Conservation (phyloP, 1,284 basidiomycete genomes). For the Ustanciosporium gigantosporum region DNA sequence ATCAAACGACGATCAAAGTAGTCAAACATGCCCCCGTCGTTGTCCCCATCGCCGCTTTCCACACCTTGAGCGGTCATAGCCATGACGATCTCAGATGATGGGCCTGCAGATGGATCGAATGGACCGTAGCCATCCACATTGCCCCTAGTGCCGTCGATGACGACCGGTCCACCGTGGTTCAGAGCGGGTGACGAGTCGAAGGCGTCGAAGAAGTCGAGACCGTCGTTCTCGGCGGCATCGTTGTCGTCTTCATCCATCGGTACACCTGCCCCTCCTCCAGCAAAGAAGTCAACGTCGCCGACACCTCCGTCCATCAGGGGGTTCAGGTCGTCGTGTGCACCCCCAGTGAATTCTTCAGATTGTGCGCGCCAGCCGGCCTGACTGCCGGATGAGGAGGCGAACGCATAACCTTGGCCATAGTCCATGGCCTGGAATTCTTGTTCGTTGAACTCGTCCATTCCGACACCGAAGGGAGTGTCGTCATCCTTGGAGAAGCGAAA, state of each 20-base stretch:
- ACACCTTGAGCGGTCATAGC: conserved; percentile 66
- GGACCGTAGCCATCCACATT: conserved; percentile 24
- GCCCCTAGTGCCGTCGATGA: conserved; percentile 30
- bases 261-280: conserved; percentile 5
- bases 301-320: conserved; percentile 12
- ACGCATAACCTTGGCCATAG: not conserved
- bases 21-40: conserved; percentile 67
- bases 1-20: conserved; percentile 88
- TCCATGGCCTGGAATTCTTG: conserved; percentile 20
- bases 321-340: conserved; percentile 13
- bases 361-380: conserved; percentile 2
- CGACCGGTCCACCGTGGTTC: conserved; percentile 22
- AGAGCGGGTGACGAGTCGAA: conserved; percentile 21
- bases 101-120: conserved; percentile 34
- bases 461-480: conserved; percentile 44
- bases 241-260: conserved; percentile 22
- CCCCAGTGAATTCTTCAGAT: conserved; percentile 18
- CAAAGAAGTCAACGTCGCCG: conserved; percentile 28
- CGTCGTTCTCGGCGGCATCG: conserved; percentile 52
- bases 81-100: conserved; percentile 73
- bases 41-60: conserved; percentile 33
- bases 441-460: conserved; percentile 35
- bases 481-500: conserved; percentile 53
- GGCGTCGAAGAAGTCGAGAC: conserved; percentile 63
- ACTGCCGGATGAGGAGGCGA: not conserved